Evolutionary conservation across 2,329 filamentous ascomycete species (phyloP).

Genomic region (Clarireedia homoeocarpa): DNA sequence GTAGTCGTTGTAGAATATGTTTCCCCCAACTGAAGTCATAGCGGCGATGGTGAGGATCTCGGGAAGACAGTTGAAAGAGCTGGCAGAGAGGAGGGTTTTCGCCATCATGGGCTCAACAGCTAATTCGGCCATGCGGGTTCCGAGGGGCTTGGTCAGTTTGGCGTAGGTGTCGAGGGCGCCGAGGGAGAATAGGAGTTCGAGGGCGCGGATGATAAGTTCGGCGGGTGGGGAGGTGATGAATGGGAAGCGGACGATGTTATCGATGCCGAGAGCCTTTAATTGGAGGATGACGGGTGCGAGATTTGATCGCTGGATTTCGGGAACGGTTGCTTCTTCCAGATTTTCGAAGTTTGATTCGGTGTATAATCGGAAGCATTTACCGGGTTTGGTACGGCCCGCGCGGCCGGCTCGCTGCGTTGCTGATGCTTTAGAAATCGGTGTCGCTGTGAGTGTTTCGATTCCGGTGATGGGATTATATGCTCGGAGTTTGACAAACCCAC

Average conservation of each 20-base stretch:
- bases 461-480: slow-evolving; percentile 78
- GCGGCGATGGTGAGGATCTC: slow-evolving; percentile 89
- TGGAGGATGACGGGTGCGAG: slow-evolving; percentile 83
- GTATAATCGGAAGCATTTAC: slow-evolving; percentile 92
- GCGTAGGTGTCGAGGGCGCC: slow-evolving; percentile 85
- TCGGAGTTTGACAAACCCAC: slow-evolving; percentile 82
- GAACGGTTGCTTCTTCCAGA: slow-evolving; percentile 66
- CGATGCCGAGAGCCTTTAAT: slow-evolving; percentile 88
- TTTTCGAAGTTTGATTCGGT: slow-evolving; percentile 63
- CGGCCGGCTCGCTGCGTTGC: slow-evolving; percentile 87
- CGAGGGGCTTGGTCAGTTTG: slow-evolving; percentile 83
- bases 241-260: slow-evolving; percentile 86
- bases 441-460: slow-evolving; percentile 79
- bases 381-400: slow-evolving; percentile 79
- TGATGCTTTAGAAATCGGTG: slow-evolving; percentile 78
- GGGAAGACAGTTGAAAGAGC: slow-evolving; percentile 67
- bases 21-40: slow-evolving; percentile 82
- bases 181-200: slow-evolving; percentile 80
- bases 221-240: slow-evolving; percentile 82
- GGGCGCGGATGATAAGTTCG: slow-evolving; percentile 73
- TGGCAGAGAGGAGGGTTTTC: slow-evolving; percentile 71
- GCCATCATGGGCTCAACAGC: slow-evolving; percentile 94
- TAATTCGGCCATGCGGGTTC: slow-evolving; percentile 84
- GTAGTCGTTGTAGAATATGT: slow-evolving; percentile 74
- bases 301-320: slow-evolving; percentile 89